These are phyloP conservation scores for Fusarium sp. DNA, from an alignment of 2,329 filamentous ascomycete species.

Conservation along the genomic window DNA sequence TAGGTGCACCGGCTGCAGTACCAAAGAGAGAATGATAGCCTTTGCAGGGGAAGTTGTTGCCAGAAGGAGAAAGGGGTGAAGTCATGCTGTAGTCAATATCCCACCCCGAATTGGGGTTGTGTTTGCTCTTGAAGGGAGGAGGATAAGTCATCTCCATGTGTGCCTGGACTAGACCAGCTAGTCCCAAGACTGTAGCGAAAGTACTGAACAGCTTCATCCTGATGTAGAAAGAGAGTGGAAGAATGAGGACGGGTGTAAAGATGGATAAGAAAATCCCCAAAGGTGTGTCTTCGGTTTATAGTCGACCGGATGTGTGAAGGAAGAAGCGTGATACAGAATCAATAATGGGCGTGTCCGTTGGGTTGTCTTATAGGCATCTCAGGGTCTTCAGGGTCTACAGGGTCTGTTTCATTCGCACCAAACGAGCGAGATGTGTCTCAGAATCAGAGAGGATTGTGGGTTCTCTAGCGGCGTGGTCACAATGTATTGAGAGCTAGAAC, in stretches of 20 bases:
- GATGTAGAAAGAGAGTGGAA: neutral
- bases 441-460: slow-evolving; percentile 31
- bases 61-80: slow-evolving; percentile 66
- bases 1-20: slow-evolving; percentile 58
- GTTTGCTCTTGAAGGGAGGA: slow-evolving; percentile 61
- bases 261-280: slow-evolving; percentile 3
- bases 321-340: slow-evolving; percentile 5
- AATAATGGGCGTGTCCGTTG: neutral
- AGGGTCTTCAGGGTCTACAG: neutral
- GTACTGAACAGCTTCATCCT: slow-evolving; percentile 22
- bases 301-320: neutral
- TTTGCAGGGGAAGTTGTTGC: slow-evolving; percentile 80
- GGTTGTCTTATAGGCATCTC: slow-evolving; percentile 25
- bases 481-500: slow-evolving; percentile 21
- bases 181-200: slow-evolving; percentile 52
- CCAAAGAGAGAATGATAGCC: slow-evolving; percentile 61
- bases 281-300: neutral
- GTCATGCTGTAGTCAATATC: slow-evolving; percentile 77
- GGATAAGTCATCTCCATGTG: slow-evolving; percentile 66
- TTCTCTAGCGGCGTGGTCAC: slow-evolving; percentile 19
- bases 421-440: slow-evolving; percentile 13
- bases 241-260: neutral
- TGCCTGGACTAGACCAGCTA: slow-evolving; percentile 55
- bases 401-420: slow-evolving; percentile 9
- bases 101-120: slow-evolving; percentile 56